Evolutionary conservation across 148 eudicot genomes (phyloP), one percentile per base, ranked within the genome.

Genomic region (Amaranthus palmeri): DNA sequence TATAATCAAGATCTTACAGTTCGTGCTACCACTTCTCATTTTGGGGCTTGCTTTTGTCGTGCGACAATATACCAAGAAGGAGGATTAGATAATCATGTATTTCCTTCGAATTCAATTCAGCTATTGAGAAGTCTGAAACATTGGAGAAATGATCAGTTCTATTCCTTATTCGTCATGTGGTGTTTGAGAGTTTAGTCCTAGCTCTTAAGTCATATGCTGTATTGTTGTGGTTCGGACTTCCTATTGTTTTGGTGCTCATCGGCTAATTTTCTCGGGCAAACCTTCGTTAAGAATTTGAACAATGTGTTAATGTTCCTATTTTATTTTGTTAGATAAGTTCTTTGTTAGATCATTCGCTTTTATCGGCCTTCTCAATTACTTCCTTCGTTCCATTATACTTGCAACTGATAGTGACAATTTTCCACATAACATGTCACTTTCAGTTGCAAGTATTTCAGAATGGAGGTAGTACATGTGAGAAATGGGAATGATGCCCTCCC

Each of bases 21-120:
- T 87, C 77, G 79, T 91, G 8, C 81, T 88, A 4, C 97, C 97
- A 51, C 69, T 91, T 65, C 70, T 91, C 73, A 87, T 91, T 64
- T 78, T 91, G 76, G 93, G 91, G 25, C 62, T 91, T 74, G 97
- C 97, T 44, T 88, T 91, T 63, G 81, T 60, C 1, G 91, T 88
- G 55, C 85, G 97, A 6, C 70, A 84, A 54, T 91, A 87, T 78
- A 87, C 91, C 85, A 91, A 87, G 74, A 85, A 88, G 77, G 87
- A 88, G 78, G 87, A 87, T 43, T 88, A 83, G 83, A n/a, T 49
- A 9, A 40, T 40, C 44, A 7, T 50, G 36, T 13, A n/a, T 67
- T 54, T 70, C 57, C 66, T 64, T 62, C 25, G 41, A 47, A 46
- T 47, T 74, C 72, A 57, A 10, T 59, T 25, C 65, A 47, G 77